Evolutionary conservation across 1,284 basidiomycete species (phyloP).

Genomic region (Puccinia triticina): DNA sequence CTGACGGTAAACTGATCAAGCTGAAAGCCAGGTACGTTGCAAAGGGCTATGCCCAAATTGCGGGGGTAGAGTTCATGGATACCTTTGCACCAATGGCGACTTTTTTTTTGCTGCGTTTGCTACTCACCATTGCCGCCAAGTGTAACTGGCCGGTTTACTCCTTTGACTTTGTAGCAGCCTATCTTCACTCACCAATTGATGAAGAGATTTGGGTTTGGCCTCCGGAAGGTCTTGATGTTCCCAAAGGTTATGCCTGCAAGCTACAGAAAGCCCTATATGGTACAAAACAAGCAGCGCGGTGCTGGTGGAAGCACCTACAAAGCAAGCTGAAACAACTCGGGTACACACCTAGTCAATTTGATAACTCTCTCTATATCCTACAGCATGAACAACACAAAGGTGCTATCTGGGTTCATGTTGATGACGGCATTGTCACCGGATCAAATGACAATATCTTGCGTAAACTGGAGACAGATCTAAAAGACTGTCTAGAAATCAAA

Average conservation of each 20-base stretch:
- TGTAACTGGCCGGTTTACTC: neutral
- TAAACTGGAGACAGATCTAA: neutral
- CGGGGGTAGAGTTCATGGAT: conserved; percentile 6
- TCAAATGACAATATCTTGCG: neutral
- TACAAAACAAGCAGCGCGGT: conserved; percentile 1
- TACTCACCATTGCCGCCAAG: neutral
- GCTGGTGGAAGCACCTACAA: conserved; percentile 28
- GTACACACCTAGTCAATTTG: conserved; percentile 23
- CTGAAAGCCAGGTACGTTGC: conserved; percentile 19
- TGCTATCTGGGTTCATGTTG: conserved; percentile 6
- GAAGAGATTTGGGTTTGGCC: conserved; percentile 1
- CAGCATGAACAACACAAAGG: neutral
- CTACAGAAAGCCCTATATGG: conserved; percentile 24
- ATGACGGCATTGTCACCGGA: neutral
- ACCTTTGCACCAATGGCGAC: conserved; percentile 39
- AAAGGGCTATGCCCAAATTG: conserved; percentile 18
- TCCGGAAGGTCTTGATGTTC: neutral
- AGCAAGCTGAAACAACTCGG: neutral
- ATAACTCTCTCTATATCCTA: conserved; percentile 9
- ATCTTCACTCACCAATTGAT: neutral
- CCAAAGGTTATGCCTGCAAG: neutral
- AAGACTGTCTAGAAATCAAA: conserved; percentile 16
- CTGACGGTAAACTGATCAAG: neutral
- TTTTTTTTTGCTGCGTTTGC: conserved; percentile 3
- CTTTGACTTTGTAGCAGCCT: conserved; percentile 40